These are phyloP conservation scores for Bromus sterilis DNA, from an alignment of 176 grass and related monocot genomes.

Conservation along the genomic window DNA sequence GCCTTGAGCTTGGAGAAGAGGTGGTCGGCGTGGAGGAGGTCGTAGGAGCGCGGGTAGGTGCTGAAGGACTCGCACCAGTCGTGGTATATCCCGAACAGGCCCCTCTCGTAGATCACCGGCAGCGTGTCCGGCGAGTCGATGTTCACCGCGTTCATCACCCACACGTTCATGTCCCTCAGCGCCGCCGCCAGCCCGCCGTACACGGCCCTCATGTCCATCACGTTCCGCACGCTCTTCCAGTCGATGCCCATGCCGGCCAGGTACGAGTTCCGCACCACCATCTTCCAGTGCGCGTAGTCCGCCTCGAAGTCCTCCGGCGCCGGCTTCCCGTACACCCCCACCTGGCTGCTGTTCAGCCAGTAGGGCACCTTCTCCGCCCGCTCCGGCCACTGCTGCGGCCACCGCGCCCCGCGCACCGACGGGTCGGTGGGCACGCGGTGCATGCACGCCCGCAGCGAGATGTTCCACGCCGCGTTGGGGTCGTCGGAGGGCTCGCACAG, in stretches of 20 bases:
- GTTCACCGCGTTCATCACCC: constrained; percentile 70
- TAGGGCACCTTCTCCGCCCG: constrained; percentile 48
- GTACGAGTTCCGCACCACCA: constrained; percentile 63
- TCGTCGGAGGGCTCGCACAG: constrained; percentile 82
- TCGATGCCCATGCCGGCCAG: constrained; percentile 78
- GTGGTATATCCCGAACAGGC: constrained; percentile 71
- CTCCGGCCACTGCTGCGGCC: constrained; percentile 75
- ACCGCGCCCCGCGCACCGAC: constrained; percentile 36
- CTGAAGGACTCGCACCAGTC: constrained; percentile 83
- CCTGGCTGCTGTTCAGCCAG: constrained; percentile 70
- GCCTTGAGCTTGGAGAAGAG: constrained; percentile 73
- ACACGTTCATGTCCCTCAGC: constrained; percentile 53
- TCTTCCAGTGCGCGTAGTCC: constrained; percentile 69
- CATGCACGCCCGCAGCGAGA: constrained; percentile 78
- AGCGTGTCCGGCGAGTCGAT: constrained; percentile 77
- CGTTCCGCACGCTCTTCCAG: constrained; percentile 73
- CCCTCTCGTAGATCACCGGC: constrained; percentile 71
- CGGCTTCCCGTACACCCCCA: constrained; percentile 88
- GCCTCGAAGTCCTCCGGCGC: constrained; percentile 70
- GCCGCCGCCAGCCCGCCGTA: constrained; percentile 87
- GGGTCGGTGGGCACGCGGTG: constrained; percentile 46
- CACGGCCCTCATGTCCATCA: constrained; percentile 94
- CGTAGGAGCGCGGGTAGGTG: constrained; percentile 78
- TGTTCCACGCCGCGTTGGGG: constrained; percentile 92
- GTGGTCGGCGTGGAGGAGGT: constrained; percentile 75